These are phyloP conservation scores for Suillus sp. DNA, from an alignment of 768 basidiomycete species.

Conservation along the genomic window DNA sequence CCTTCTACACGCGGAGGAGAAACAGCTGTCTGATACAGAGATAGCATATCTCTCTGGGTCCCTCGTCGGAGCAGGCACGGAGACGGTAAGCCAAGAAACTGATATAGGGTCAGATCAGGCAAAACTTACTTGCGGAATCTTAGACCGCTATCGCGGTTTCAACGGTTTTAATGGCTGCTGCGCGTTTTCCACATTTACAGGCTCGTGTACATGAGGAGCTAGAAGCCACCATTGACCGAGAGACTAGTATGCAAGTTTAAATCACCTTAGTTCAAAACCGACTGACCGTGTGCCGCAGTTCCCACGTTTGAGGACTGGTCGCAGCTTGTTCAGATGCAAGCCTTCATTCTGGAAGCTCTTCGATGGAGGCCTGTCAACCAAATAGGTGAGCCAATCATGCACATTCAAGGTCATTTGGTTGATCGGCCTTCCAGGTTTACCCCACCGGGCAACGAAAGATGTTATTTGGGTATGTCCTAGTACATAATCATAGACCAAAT, in stretches of 20 bases:
- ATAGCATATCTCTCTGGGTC: conserved; percentile 60
- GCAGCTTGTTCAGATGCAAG: conserved; percentile 36
- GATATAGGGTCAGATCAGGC: too few relatives aligned
- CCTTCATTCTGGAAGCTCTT: conserved; percentile 41
- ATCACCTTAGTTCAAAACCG: neutral
- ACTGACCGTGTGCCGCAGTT: conserved; percentile 23
- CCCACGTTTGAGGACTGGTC: conserved; percentile 40
- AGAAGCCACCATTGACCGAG: conserved; percentile 38
- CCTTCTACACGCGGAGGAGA: conserved; percentile 45
- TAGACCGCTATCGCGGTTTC: conserved; percentile 32
- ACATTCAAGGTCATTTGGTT: neutral
- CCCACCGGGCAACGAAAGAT: conserved; percentile 28
- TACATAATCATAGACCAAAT: neutral
- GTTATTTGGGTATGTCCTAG: conserved; percentile 25
- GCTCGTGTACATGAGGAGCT: conserved; percentile 39
- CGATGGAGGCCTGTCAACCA: conserved; percentile 43
- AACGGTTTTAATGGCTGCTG: conserved; percentile 41
- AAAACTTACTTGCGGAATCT: neutral
- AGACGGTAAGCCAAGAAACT: conserved; percentile 39
- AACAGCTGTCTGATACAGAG: conserved; percentile 52
- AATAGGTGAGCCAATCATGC: conserved; percentile 22
- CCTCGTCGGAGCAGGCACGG: conserved; percentile 64
- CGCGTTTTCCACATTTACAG: conserved; percentile 36
- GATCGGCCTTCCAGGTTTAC: conserved; percentile 18
- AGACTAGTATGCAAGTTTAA: conserved; percentile 29